Percentiles rank a stretch among this genome's conserved stretches.
Conservation (phyloP, 208 protist genomes). For the Acanthamoeba lenticulata region DNA sequence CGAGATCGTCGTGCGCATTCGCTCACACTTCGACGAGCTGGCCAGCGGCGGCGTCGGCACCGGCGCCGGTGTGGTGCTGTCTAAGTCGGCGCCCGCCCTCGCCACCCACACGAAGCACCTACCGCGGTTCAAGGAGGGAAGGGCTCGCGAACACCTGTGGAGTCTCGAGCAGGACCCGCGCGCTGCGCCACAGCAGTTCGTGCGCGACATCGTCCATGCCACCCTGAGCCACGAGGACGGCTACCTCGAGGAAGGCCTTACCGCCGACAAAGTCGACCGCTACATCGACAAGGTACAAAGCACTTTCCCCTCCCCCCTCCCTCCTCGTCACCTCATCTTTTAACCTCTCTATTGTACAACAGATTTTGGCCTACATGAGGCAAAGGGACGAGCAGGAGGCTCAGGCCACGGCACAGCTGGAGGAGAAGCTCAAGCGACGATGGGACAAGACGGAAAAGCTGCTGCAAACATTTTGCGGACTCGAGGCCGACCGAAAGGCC, state of each 20-base stretch:
- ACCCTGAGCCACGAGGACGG: neutral
- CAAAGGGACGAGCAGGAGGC: neutral
- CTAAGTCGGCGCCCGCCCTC: neutral
- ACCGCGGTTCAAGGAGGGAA: neutral
- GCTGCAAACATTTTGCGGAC: neutral
- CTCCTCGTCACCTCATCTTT: no score
- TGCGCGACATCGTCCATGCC: neutral
- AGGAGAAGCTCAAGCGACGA: constrained; percentile 8
- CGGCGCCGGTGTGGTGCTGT: neutral
- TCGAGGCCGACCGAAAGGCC: neutral
- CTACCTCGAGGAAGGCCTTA: constrained; percentile 7
- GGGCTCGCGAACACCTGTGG: neutral
- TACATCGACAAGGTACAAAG: neutral
- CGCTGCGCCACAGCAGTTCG: neutral
- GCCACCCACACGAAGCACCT: neutral
- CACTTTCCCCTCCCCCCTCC: no score
- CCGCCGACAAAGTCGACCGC: neutral
- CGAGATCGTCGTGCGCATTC: neutral
- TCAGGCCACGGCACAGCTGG: neutral
- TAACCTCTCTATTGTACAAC: neutral
- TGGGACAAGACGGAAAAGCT: neutral
- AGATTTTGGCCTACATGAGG: neutral
- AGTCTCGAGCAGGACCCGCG: neutral
- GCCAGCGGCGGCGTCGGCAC: neutral
- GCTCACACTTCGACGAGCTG: neutral